Percentiles rank a stretch among this genome's conserved stretches.
phyloP scores from a whole-genome alignment of 148 eudicot genomes.

The Vaccinium corymbosum region DNA sequence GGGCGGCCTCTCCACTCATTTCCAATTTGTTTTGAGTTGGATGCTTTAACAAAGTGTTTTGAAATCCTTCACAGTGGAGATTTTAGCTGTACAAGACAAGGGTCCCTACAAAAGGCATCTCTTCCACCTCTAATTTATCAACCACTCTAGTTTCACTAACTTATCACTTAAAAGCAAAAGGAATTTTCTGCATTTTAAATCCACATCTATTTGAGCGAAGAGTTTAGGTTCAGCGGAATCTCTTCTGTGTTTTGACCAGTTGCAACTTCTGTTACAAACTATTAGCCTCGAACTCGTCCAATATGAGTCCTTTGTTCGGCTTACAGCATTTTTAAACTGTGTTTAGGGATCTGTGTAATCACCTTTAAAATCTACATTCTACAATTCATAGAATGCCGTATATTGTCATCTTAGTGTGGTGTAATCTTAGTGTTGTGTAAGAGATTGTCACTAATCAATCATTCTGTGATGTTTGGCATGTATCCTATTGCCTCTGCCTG shows the following conservation, averaged over 20 bases:
- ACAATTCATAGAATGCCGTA: not conserved
- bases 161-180: not conserved
- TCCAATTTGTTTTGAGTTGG: too few species aligned
- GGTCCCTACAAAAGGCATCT: not conserved
- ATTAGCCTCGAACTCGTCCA: not conserved
- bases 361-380: not conserved
- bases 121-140: not conserved
- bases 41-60: not conserved
- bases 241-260: not conserved
- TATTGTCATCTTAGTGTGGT: not conserved
- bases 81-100: not conserved
- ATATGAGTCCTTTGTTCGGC: not conserved
- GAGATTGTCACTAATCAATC: not conserved
- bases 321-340: not conserved
- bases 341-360: not conserved
- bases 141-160: not conserved
- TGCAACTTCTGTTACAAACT: not conserved
- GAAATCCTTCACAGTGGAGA: not conserved
- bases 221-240: not conserved
- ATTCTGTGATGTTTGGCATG: not conserved
- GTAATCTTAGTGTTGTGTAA: not conserved
- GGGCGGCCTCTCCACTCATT: too few species aligned
- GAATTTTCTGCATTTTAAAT: not conserved
- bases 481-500: not conserved
- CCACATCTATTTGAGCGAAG: not conserved